These are phyloP conservation scores for Xylaria palmicola DNA, from an alignment of 495 filamentous ascomycete genomes.

Conservation along the genomic window DNA sequence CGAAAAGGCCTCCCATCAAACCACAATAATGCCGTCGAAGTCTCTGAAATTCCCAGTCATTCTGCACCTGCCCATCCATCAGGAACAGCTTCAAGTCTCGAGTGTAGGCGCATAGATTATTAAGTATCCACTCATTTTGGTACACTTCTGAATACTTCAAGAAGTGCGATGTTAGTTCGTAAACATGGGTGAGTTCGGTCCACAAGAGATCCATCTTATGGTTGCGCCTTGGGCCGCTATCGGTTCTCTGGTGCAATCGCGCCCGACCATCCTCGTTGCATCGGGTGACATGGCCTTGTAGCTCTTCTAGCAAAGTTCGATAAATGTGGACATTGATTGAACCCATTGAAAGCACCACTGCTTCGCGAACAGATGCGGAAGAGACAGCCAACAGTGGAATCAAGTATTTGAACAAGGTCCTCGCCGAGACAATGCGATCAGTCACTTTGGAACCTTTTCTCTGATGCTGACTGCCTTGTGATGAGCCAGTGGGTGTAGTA, in stretches of 20 bases:
- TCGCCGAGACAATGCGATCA: constrained; percentile 85
- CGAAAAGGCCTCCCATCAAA: constrained; percentile 86
- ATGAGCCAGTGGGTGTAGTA: constrained; percentile 54
- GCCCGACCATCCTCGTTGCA: constrained; percentile 88
- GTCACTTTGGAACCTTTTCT: constrained; percentile 79
- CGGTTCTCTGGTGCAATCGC: constrained; percentile 78
- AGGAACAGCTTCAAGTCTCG: constrained; percentile 92
- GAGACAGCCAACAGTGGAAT: constrained; percentile 81
- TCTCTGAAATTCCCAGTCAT: constrained; percentile 94
- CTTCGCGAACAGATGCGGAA: constrained; percentile 75
- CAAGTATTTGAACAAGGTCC: constrained; percentile 83
- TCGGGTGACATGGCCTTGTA: constrained; percentile 75
- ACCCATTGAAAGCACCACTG: constrained; percentile 87
- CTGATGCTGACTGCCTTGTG: constrained; percentile 72
- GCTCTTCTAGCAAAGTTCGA: constrained; percentile 81
- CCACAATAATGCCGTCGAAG: constrained; percentile 91
- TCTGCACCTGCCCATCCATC: constrained; percentile 90
- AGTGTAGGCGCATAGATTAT: constrained; percentile 84
- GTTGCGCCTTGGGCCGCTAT: constrained; percentile 72
- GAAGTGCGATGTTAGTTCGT: constrained; percentile 91
- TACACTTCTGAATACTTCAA: constrained; percentile 75
- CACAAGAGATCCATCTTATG: constrained; percentile 80
- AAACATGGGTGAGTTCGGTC: constrained; percentile 93
- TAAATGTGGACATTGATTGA: constrained; percentile 97
- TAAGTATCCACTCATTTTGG: constrained; percentile 88